phyloP scores from a whole-genome alignment of 345 rosid species.

The Mercurialis annua region DNA sequence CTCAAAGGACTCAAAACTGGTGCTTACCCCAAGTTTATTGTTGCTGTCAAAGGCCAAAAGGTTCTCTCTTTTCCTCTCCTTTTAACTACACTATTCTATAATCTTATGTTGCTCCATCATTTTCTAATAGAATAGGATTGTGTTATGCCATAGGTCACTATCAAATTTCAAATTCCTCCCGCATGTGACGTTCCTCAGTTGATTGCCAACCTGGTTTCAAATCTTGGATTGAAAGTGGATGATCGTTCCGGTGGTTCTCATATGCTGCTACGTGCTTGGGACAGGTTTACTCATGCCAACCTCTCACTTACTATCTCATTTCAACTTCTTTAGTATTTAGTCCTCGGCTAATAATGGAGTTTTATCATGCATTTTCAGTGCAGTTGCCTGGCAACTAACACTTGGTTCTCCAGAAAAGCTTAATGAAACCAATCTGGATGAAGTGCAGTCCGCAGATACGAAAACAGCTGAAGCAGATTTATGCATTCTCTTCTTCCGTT shows the following conservation, averaged over 20 bases:
- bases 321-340: not conserved
- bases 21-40: constrained; percentile 63
- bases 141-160: constrained; percentile 50
- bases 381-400: constrained; percentile 88
- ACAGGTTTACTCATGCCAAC: constrained; percentile 46
- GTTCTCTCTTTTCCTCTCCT: constrained; percentile 25
- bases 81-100: not conserved
- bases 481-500: constrained; percentile 72
- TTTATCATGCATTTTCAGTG: constrained; percentile 45
- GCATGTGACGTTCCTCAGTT: constrained; percentile 67
- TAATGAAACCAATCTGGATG: constrained; percentile 34
- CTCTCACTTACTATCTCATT: not conserved
- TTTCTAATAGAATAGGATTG: not conserved
- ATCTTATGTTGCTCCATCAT: too few species aligned
- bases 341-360: constrained; percentile 3
- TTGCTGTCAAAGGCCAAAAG: constrained; percentile 90
- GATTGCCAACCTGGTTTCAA: constrained; percentile 72
- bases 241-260: constrained; percentile 74
- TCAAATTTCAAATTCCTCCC: constrained; percentile 80
- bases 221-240: constrained; percentile 70
- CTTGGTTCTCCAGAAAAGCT: constrained; percentile 50
- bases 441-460: constrained; percentile 23
- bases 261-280: constrained; percentile 86
- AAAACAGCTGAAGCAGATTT: constrained; percentile 45
- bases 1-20: constrained; percentile 53